A percentile compares a stretch with the other conserved stretches of the same genome.
Conservation (phyloP, 2,329 filamentous ascomycete genomes). For the Xylaria sp. region DNA sequence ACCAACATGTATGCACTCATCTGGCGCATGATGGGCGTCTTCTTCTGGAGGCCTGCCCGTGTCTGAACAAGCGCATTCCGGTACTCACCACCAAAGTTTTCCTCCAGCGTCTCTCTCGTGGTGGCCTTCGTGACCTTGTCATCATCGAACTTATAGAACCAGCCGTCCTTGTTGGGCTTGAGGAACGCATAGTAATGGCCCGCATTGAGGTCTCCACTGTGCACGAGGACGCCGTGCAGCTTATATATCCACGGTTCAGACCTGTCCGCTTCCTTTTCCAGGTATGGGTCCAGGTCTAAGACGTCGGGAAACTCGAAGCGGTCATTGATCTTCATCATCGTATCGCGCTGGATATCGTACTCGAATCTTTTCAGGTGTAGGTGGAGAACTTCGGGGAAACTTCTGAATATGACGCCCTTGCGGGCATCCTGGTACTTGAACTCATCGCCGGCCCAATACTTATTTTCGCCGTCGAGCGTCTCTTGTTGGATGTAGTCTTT, state of each 20-base stretch:
- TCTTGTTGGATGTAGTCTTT: slow-evolving; percentile 95
- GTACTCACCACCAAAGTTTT: slow-evolving; percentile 95
- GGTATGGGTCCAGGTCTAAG: slow-evolving; percentile 83
- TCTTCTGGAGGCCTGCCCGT: slow-evolving; percentile 55
- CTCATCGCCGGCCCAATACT: slow-evolving; percentile 90
- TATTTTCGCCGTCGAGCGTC: slow-evolving; percentile 96
- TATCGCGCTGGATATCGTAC: slow-evolving; percentile 93
- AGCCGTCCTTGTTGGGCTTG: slow-evolving; percentile 88
- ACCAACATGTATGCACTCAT: slow-evolving; percentile 99
- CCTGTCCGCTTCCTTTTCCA: slow-evolving; percentile 82
- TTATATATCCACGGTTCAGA: slow-evolving; percentile 92
- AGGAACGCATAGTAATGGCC: slow-evolving; percentile 98
- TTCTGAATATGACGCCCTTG: slow-evolving; percentile 97
- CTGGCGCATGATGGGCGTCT: slow-evolving; percentile 62
- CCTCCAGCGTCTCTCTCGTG: slow-evolving; percentile 86
- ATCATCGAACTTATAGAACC: slow-evolving; percentile 97
- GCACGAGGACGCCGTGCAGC: slow-evolving; percentile 91
- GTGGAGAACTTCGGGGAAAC: slow-evolving; percentile 91
- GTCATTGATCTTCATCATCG: slow-evolving; percentile 99
- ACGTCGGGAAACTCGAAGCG: slow-evolving; percentile 86
- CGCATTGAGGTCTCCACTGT: slow-evolving; percentile 94
- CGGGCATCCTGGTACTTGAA: slow-evolving; percentile 93
- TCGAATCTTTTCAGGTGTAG: slow-evolving; percentile 97
- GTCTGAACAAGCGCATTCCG: slow-evolving; percentile 50
- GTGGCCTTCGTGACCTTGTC: slow-evolving; percentile 96